Conservation (phyloP, 1,284 basidiomycete species). For the Marasmius oreades region DNA sequence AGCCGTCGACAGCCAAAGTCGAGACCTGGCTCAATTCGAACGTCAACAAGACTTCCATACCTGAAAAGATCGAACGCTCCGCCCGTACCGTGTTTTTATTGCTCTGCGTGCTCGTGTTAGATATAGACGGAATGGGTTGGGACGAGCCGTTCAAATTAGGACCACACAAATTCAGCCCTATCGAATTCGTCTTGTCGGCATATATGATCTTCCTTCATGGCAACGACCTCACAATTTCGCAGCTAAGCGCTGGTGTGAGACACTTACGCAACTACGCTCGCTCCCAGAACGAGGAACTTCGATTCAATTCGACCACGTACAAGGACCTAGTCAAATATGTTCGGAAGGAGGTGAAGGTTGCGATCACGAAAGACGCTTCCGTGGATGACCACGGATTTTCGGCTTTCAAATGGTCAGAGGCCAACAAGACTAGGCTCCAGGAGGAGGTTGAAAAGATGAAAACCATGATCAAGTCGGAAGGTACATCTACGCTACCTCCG, state of each 20-base stretch:
- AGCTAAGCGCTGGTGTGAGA: not conserved
- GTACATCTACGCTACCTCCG: too few species aligned
- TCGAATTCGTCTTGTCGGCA: not conserved
- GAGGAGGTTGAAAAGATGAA: too few species aligned
- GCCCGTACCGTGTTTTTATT: not conserved
- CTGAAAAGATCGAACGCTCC: not conserved
- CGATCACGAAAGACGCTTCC: not conserved
- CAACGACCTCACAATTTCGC: not conserved
- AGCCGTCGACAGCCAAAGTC: constrained; percentile 1
- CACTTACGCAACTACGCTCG: not conserved
- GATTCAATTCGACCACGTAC: not conserved
- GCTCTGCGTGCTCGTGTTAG: not conserved
- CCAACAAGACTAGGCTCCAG: too few species aligned
- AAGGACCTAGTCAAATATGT: not conserved
- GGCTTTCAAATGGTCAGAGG: too few species aligned
- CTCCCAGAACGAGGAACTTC: not conserved
- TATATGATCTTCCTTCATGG: not conserved
- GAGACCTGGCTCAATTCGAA: constrained; percentile 3
- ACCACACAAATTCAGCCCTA: not conserved
- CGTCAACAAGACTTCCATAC: not conserved
- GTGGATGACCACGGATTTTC: not conserved
- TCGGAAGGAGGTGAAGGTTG: not conserved
- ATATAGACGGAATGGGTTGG: not conserved
- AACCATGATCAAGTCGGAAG: too few species aligned
- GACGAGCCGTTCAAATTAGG: not conserved